A percentile compares a stretch with the other conserved stretches of the same genome.
Evolutionary conservation across 179 eudicot genomes (phyloP).

Genomic region (Silene coronaria): DNA sequence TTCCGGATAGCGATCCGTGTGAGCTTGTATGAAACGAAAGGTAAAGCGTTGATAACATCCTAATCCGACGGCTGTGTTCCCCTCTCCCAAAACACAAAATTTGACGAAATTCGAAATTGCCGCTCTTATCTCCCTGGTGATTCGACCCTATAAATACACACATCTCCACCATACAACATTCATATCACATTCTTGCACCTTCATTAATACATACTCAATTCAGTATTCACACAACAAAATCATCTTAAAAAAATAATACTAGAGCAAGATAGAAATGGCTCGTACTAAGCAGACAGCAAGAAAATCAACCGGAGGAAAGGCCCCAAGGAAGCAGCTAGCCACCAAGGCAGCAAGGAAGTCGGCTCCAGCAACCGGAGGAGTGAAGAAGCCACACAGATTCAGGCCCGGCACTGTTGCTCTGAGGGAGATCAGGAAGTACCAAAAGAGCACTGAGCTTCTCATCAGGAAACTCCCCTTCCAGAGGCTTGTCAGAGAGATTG

Average conservation of each 20-base stretch:
- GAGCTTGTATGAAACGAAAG: neutral
- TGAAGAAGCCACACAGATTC: neutral
- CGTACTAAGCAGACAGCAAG: constrained; percentile 12
- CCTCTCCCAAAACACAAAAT: neutral
- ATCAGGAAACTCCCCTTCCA: too few relatives aligned
- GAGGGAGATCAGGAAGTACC: neutral
- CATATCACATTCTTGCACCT: neutral
- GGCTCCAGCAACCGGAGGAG: constrained; percentile 12
- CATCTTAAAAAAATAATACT: too few relatives aligned
- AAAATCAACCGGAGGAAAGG: too few relatives aligned
- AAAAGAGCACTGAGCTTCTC: too few relatives aligned
- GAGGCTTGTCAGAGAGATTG: constrained; percentile 21
- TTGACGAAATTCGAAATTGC: too few relatives aligned
- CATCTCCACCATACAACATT: neutral
- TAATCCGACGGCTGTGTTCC: neutral
- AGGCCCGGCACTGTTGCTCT: too few relatives aligned
- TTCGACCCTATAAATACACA: neutral
- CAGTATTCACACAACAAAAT: neutral
- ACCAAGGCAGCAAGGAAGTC: constrained; percentile 27
- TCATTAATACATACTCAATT: too few relatives aligned
- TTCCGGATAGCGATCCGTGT: constrained; percentile 10
- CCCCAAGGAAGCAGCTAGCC: neutral
- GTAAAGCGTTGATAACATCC: neutral
- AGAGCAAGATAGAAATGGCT: constrained; percentile 10
- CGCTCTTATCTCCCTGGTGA: too few relatives aligned